Base-by-base conservation (phyloP, 371 early-diverging fungal species). In the Capillidium heterosporum region DNA sequence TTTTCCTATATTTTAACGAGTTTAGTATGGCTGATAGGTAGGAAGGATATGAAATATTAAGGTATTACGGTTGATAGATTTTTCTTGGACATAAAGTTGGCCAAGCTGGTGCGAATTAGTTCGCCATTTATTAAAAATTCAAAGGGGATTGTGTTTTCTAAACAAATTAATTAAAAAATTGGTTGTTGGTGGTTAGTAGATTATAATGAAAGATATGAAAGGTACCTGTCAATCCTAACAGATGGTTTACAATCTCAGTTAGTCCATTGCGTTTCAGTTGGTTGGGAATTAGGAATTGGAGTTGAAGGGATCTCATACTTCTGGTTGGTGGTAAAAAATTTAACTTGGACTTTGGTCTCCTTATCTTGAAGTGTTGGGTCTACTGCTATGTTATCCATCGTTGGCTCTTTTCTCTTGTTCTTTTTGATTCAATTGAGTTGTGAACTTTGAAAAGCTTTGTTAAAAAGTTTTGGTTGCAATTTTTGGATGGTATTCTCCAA, bases 101-200 rank as follows among this genome's bases (percentile, higher is more conserved):
- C 68, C 57, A 95, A 65, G 48, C 82, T 84, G 1, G 77, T 77
- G 63, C 83, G 72, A 54, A 95, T 73, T 59, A 93, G 81, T 69
- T 87, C 78, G 17, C 87, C 91, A 52, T 91, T 85, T 28, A 89
- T 78, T 59, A 95, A 71, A 63, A 95, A 95, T 60, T 92, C 91
- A 65, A 95, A 95, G 15, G 92, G 89, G 21, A 85, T 67, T 2
- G 85, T 86, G 54, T 65, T 78, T 21, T 85, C 86, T 85, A 66
- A 40, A 59, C n/a, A 28, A 8, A 41, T 40, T 32, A 46, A 17
- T 15, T 48, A 32, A n/a, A 7, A n/a, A 57, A 7, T 17, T 35
- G 39, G 19, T 44, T 32, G 19, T 24, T 41, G 27, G 0, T 8
- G 42, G 24, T 48, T 17, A 49, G 40, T 32, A 41, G 31, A 32